Evolutionary conservation across 176 grass and related monocot genomes (phyloP), one percentile per base, ranked within the genome.

Genomic region (Aegilops speltoides): DNA sequence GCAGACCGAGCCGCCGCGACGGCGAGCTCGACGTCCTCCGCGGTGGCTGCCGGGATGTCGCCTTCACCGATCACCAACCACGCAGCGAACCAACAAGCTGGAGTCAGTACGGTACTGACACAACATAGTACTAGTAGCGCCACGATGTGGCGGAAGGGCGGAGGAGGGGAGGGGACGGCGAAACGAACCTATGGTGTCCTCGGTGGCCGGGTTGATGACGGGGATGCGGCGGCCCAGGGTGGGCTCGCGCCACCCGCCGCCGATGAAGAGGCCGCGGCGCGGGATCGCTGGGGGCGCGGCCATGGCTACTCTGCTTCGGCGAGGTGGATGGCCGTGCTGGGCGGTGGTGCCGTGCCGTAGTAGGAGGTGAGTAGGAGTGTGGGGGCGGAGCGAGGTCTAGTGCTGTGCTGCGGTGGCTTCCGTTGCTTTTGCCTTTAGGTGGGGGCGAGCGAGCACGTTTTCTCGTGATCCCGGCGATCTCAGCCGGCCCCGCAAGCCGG

Each of bases 11-110:
- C 96, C 64, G 96, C 96, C 50, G 82, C 89, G 34, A 98, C 96
- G 64, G 96, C 93, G 37, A 98, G 87, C 78, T 98, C 93, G 52
- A 98, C 93, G 78, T 98, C 96, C 92, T 98, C 96, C 48, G 79
- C 69, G n/a, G 93, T 98, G 31, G 48, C 96, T 59, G 96, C 91
- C 26, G 96, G 96, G 80, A 98, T 91, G 84, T 98, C 90, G 29
- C 92, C 96, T 98, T 79, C 52, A 81, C 48, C 50, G 87, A 76
- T 82, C 70, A 48, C 66, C 16, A 28, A 26, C 25, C 32, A 33
- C 63, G 26, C 9, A 62, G 32, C 12, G 22, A 62, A 50, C 10
- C 25, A 63, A 29, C 15, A 75, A 80, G 38, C 43, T 40, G 7
- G 8, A 76, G 70, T 81, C 34, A 86, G 77, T 29, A 73, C 61